Conservation (phyloP, 371 early-diverging fungal species). For the Mucor circinelloides region DNA sequence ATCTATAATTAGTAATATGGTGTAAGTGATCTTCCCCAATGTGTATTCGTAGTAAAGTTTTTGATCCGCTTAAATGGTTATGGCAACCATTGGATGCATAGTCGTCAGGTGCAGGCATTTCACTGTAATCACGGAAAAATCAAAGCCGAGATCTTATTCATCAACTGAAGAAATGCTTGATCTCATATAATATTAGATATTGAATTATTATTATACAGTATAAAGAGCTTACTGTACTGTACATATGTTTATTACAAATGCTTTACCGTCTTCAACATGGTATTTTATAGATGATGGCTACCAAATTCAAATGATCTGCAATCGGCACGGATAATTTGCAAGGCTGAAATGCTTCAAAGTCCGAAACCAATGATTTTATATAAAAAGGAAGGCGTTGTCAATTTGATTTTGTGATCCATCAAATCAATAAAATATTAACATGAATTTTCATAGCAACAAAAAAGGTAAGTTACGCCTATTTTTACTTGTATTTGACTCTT, state of each 20-base stretch:
- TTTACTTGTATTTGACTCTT: no score
- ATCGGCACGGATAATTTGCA: not conserved
- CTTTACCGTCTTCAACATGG: no score
- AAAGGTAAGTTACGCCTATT: not conserved
- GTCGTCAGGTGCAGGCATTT: not conserved
- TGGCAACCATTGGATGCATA: not conserved
- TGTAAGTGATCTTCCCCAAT: not conserved
- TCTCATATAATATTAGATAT: not conserved
- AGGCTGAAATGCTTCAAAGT: not conserved
- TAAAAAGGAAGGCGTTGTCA: not conserved
- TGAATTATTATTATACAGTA: no score
- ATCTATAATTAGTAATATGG: no score
- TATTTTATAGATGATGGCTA: not conserved
- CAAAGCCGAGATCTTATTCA: not conserved
- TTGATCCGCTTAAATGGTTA: not conserved
- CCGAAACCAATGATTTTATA: not conserved
- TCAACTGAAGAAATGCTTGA: not conserved
- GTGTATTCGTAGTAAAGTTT: not conserved
- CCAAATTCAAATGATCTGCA: not conserved
- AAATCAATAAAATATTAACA: not conserved
- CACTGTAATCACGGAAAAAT: not conserved
- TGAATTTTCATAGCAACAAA: not conserved
- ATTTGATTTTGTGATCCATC: not conserved
- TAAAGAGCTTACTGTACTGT: no score
- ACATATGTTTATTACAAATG: no score